These are phyloP conservation scores for Globisporangium spinosum DNA, from an alignment of 352 stramenopile genomes.

Conservation along the genomic window DNA sequence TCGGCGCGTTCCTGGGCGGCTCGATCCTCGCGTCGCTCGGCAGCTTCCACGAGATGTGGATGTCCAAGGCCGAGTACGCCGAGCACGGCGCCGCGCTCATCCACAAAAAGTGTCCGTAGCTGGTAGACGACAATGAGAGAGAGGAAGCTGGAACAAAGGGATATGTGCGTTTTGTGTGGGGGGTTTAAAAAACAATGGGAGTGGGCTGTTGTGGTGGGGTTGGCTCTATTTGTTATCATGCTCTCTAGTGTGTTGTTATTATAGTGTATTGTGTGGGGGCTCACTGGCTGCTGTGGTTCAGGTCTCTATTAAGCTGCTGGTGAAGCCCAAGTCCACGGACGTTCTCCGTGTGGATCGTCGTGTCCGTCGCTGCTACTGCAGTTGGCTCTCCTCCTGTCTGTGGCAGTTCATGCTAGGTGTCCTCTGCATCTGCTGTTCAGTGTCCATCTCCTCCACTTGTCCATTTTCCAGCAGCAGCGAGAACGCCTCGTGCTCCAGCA, in stretches of 20 bases:
- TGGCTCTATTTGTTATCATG: not conserved
- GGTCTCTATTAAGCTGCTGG: slow-evolving; percentile 5
- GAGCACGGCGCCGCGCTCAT: slow-evolving; percentile 95
- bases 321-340: not conserved
- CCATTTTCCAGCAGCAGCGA: not conserved
- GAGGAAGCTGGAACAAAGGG: not conserved
- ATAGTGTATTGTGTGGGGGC: not conserved
- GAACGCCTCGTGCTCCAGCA: slow-evolving; percentile 4
- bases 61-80: slow-evolving; percentile 98
- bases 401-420: not conserved
- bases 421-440: not conserved
- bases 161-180: not conserved
- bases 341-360: not conserved
- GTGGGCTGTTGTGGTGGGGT: not conserved
- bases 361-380: not conserved
- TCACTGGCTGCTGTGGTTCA: not conserved
- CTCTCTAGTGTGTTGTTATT: not conserved
- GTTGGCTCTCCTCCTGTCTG: not conserved
- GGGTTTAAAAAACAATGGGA: not conserved
- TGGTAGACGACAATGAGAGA: not conserved
- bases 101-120: slow-evolving; percentile 91
- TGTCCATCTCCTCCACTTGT: not conserved
- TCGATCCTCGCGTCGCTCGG: slow-evolving; percentile 96
- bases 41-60: slow-evolving; percentile 99
- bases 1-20: slow-evolving; percentile 88